These are phyloP conservation scores for Phialophora tarda DNA, from an alignment of 2,329 filamentous ascomycete genomes.

Conservation along the genomic window DNA sequence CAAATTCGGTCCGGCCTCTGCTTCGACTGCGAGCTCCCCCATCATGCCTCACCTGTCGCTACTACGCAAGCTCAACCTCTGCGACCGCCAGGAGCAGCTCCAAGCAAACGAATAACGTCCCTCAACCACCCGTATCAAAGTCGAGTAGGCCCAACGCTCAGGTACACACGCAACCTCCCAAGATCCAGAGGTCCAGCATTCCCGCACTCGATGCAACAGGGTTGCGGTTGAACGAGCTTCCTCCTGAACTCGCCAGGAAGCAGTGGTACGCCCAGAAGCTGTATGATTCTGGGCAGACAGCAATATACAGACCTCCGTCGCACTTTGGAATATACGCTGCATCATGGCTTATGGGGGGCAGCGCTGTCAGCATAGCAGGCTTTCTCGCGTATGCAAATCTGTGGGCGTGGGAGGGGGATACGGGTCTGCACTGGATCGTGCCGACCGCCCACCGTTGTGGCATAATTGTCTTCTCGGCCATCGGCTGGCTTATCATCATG, in stretches of 20 bases:
- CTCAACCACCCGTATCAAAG: constrained; percentile 7
- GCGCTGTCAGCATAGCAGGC: constrained; percentile 21
- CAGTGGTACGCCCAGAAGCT: constrained; percentile 32
- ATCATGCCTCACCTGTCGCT: constrained; percentile 20
- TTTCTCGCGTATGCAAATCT: constrained; percentile 28
- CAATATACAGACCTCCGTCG: constrained; percentile 31
- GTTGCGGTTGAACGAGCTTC: constrained; percentile 7
- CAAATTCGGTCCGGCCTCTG: constrained; percentile 11
- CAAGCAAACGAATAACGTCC: neutral
- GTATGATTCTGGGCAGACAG: constrained; percentile 25
- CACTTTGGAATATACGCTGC: constrained; percentile 30
- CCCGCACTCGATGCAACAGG: constrained; percentile 1
- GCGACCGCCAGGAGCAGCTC: neutral
- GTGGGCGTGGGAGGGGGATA: constrained; percentile 21
- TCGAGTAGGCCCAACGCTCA: neutral
- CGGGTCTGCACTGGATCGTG: constrained; percentile 26
- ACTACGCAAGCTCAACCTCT: constrained; percentile 20
- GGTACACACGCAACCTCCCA: neutral
- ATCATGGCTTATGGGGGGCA: constrained; percentile 28
- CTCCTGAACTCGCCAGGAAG: constrained; percentile 22
- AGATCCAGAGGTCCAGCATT: constrained; percentile 4
- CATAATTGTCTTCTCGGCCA: constrained; percentile 27
- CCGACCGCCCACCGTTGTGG: constrained; percentile 27
- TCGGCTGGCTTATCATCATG: constrained; percentile 27
- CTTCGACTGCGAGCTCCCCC: constrained; percentile 17